A percentile compares a stretch with the other conserved stretches of the same genome.
These are phyloP conservation scores for Leptoxyphium fumago DNA, from an alignment of 2,329 filamentous ascomycete species.

Conservation along the genomic window DNA sequence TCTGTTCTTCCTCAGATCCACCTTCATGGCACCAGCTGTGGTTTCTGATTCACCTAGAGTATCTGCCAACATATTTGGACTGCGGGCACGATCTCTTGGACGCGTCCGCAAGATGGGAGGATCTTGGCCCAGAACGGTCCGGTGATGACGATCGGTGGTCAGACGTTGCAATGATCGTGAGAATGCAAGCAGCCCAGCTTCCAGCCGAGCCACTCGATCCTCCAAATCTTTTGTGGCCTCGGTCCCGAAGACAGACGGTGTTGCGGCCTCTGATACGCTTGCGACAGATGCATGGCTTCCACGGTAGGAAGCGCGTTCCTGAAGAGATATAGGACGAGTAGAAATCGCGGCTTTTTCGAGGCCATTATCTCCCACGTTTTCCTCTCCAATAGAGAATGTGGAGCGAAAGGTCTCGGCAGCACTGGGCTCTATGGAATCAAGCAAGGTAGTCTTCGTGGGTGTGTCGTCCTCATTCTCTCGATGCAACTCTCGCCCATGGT, in stretches of 20 bases:
- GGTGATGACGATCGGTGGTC: slow-evolving; percentile 16
- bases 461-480: slow-evolving; percentile 6
- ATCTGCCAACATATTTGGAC: slow-evolving; percentile 21
- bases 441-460: background rate
- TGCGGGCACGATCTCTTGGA: slow-evolving; percentile 10
- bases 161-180: slow-evolving; percentile 19
- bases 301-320: background rate
- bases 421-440: background rate
- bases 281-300: background rate
- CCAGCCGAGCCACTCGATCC: slow-evolving; percentile 20
- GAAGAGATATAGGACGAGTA: background rate
- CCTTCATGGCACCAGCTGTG: no score
- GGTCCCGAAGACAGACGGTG: slow-evolving; percentile 5
- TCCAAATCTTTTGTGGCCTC: slow-evolving; percentile 17
- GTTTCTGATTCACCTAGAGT: slow-evolving; percentile 6
- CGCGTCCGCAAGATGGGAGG: slow-evolving; percentile 6
- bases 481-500: slow-evolving; percentile 22
- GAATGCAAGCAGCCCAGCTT: slow-evolving; percentile 19
- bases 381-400: background rate
- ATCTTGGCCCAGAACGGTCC: slow-evolving; percentile 15
- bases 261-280: slow-evolving; percentile 1
- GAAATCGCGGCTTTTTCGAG: background rate
- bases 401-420: background rate
- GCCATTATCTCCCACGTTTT: background rate
- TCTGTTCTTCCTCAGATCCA: no score